Evolutionary conservation across 331 rosid genomes (phyloP).

Genomic region (Prunus yedoensis): DNA sequence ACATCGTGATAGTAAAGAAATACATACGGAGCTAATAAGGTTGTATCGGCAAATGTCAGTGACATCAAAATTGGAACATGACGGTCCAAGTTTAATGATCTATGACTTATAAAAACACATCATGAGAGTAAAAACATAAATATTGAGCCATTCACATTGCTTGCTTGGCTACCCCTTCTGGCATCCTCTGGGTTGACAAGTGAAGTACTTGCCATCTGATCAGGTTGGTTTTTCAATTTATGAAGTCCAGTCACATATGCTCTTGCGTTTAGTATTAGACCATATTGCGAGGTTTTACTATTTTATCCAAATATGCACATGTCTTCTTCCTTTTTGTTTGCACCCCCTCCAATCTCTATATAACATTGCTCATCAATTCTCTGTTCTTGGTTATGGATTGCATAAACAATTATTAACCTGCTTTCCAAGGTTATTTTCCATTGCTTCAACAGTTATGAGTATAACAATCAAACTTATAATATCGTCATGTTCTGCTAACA

Average conservation of each 20-base stretch:
- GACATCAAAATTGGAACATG: conserved; percentile 7
- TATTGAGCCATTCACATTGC: not conserved
- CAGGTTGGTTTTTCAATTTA: not conserved
- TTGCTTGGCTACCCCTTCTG: not conserved
- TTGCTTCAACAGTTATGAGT: not conserved
- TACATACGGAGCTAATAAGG: conserved; percentile 2
- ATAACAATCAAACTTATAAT: not conserved
- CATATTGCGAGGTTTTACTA: not conserved
- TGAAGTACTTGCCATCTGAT: not conserved
- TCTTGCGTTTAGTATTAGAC: not conserved
- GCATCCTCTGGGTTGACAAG: not conserved
- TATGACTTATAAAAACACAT: not conserved
- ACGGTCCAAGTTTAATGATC: not conserved
- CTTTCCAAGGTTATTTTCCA: not conserved
- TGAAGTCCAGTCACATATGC: not conserved
- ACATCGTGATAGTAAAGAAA: conserved; percentile 8
- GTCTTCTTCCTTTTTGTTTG: no score
- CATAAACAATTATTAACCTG: not conserved
- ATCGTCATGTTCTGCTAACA: not conserved
- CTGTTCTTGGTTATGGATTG: not conserved
- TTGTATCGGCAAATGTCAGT: conserved; percentile 1
- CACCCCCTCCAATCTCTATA: no score
- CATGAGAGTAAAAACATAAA: not conserved
- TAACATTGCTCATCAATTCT: not conserved
- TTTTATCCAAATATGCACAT: not conserved